These are phyloP conservation scores for Phytophthora hibernalis DNA, from an alignment of 352 stramenopile genomes.

Conservation along the genomic window DNA sequence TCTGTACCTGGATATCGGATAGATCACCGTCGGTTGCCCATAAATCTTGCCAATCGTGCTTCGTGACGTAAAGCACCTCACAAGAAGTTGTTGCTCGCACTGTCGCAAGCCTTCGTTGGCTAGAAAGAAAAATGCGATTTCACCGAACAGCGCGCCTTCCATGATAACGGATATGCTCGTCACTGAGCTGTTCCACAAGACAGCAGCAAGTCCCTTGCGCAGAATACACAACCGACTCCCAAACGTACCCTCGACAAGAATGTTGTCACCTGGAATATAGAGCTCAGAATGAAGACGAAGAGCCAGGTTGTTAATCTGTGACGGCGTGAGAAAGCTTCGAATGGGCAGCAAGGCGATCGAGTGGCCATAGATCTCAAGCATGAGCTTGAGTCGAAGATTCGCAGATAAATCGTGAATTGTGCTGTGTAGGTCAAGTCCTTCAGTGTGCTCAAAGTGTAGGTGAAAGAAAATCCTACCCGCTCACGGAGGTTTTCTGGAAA, in stretches of 20 bases:
- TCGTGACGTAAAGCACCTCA: slow-evolving; percentile 71
- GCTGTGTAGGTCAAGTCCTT: slow-evolving; percentile 58
- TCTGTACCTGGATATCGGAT: slow-evolving; percentile 57
- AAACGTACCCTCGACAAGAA: slow-evolving; percentile 66
- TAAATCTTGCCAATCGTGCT: slow-evolving; percentile 69
- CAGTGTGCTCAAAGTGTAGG: slow-evolving; percentile 61
- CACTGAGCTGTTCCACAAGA: slow-evolving; percentile 60
- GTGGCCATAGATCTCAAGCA: slow-evolving; percentile 75
- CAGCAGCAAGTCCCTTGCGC: slow-evolving; percentile 61
- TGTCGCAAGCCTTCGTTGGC: slow-evolving; percentile 61
- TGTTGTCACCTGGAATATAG: slow-evolving; percentile 74
- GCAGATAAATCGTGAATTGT: slow-evolving; percentile 70
- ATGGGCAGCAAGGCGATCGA: slow-evolving; percentile 62
- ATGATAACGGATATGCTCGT: slow-evolving; percentile 64
- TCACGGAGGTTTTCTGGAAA: slow-evolving; percentile 52
- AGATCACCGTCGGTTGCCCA: slow-evolving; percentile 49
- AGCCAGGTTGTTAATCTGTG: slow-evolving; percentile 74
- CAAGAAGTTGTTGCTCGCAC: slow-evolving; percentile 69
- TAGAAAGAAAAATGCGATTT: slow-evolving; percentile 69
- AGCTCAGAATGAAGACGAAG: slow-evolving; percentile 67
- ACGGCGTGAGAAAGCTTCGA: slow-evolving; percentile 52
- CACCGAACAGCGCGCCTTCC: slow-evolving; percentile 71
- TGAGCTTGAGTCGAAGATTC: slow-evolving; percentile 75
- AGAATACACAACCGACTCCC: slow-evolving; percentile 68
- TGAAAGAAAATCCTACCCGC: slow-evolving; percentile 76